Percentiles rank a stretch among this genome's conserved stretches.
Evolutionary conservation across 345 rosid genomes (phyloP).

Genomic region (Bruguiera gymnorhiza): DNA sequence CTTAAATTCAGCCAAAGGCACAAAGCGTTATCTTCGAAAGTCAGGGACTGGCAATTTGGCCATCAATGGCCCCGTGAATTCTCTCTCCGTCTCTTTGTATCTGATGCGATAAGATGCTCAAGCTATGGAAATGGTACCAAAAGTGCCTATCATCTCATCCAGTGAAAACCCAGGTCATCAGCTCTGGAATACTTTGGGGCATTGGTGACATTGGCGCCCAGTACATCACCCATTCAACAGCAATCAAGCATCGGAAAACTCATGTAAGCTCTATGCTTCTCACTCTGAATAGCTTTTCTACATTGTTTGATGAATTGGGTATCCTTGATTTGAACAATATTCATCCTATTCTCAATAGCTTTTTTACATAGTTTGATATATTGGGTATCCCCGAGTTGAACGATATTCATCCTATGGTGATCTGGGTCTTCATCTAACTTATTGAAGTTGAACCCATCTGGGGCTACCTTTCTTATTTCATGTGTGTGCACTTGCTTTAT

Average conservation of each 20-base stretch:
- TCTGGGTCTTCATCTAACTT: constrained; percentile 9
- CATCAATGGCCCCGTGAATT: not conserved
- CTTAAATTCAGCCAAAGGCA: too few species aligned
- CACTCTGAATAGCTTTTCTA: not conserved
- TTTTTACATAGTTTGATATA: not conserved
- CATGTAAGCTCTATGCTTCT: constrained; percentile 25
- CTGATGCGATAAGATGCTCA: constrained; percentile 36
- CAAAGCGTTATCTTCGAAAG: too few species aligned
- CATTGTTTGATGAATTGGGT: constrained; percentile 7
- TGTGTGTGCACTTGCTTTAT: not conserved
- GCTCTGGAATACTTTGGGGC: constrained; percentile 92
- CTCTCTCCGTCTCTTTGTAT: not conserved
- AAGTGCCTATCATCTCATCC: constrained; percentile 64
- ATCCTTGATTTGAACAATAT: not conserved
- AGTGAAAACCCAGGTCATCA: constrained; percentile 76
- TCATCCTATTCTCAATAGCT: not conserved
- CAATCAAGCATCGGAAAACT: constrained; percentile 41
- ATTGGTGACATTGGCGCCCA: constrained; percentile 86
- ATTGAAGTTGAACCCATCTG: not conserved
- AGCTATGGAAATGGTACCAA: constrained; percentile 89
- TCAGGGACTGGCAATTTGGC: too few species aligned
- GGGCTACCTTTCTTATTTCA: not conserved
- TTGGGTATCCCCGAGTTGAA: constrained; percentile 4
- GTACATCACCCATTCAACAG: constrained; percentile 73
- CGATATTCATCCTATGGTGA: not conserved